Evolutionary conservation across 1,139 yeast genomes (phyloP), one percentile per base, ranked within the genome.

Genomic region (Sugiyamaella japonica): DNA sequence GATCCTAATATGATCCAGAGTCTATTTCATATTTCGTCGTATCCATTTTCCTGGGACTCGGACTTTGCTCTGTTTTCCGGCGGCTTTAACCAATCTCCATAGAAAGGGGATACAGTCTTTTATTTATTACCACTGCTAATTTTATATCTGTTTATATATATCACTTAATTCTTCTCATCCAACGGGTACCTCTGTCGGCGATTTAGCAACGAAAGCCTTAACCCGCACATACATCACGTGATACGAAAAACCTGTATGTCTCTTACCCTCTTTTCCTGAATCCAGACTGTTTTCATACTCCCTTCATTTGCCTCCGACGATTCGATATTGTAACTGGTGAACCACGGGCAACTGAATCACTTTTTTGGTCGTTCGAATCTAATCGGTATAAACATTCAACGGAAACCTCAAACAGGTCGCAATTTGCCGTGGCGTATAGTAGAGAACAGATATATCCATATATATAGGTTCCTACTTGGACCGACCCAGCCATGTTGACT

Each of bases 21-120:
- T 15, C 58, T 63, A 38, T 60, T 56, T 50, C 63, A 61, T 34
- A 56, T 63, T 15, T 56, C 63, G 9, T 56, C 62, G 13, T 56
- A 54, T 34, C 57, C 63, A 13, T 60, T 56, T 39, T 53, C 59
- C 10, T 57, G 59, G 61, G 66, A 63, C 31, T 45, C 59, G n/a
- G 66, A 62, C 29, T 28, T 53, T 16, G 44, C 28, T 29, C 6
- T 17, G 20, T 48, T 48, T 39, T 48, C 51, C 16, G 45, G 45
- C 16, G 45, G 45, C 20, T 17, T 40, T 39, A 48, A 29, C 17
- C 51, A 38, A 25, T 40, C 51, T 16, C 45, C 45, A 28, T 48
- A 47, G 15, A 29, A 20, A 23, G 13, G 16, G 7, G 2, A 6
- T 16, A 32, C 13, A 8, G 6, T 7, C 15, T n/a, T 28, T n/a